These are phyloP conservation scores for Kodamaea restingae DNA, from an alignment of 805 yeast species.

Conservation along the genomic window DNA sequence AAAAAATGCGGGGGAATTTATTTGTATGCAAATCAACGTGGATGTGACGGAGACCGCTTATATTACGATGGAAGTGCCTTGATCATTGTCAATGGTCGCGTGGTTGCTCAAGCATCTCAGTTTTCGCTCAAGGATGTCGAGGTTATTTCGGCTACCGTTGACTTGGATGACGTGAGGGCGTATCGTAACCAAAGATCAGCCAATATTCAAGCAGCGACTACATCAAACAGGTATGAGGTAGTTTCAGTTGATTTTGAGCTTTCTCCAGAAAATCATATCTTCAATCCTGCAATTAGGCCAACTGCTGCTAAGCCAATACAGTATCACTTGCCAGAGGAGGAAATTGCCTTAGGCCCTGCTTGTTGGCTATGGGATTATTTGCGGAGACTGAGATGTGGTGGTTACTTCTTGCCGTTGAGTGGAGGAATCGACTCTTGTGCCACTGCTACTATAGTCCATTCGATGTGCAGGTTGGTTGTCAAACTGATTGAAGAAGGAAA, in stretches of 20 bases:
- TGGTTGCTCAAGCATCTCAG: constrained; percentile 91
- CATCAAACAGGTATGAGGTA: constrained; percentile 46
- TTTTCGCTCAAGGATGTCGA: constrained; percentile 89
- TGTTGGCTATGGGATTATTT: constrained; percentile 99
- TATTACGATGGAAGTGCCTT: constrained; percentile 97
- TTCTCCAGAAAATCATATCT: constrained; percentile 54
- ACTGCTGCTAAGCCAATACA: constrained; percentile 46
- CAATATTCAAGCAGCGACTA: constrained; percentile 56
- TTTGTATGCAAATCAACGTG: constrained; percentile 89
- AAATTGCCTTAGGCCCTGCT: constrained; percentile 96
- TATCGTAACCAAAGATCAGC: constrained; percentile 76
- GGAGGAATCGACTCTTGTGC: constrained; percentile 99
- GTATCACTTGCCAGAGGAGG: constrained; percentile 87
- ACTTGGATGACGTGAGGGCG: constrained; percentile 83
- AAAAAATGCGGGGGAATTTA: constrained; percentile 96
- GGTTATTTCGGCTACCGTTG: constrained; percentile 92
- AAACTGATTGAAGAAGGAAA: constrained; percentile 56
- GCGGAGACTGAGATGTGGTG: constrained; percentile 85
- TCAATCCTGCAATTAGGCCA: constrained; percentile 62
- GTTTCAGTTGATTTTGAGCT: constrained; percentile 62
- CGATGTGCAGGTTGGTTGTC: constrained; percentile 87
- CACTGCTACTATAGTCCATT: constrained; percentile 88
- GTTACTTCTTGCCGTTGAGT: constrained; percentile 87
- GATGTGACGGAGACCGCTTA: constrained; percentile 96
- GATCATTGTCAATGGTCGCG: constrained; percentile 86